Evolutionary conservation across 306 rosid genomes (phyloP).

Genomic region (Castanea sativa): DNA sequence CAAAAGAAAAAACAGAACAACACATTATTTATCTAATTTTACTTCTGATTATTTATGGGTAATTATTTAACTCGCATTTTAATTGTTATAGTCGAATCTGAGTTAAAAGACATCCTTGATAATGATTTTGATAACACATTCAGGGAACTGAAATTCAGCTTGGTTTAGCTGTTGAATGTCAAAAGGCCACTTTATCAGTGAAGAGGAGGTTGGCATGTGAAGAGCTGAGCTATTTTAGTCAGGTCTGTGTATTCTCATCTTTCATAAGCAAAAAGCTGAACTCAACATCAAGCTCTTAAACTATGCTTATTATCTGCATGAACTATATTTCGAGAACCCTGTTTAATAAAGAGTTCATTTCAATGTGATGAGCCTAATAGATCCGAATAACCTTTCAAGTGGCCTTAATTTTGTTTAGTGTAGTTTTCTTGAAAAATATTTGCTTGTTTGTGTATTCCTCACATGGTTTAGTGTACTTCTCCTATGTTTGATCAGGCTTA

Average conservation of each 20-base stretch:
- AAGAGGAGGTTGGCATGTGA: conserved; percentile 98
- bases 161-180: conserved; percentile 90
- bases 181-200: conserved; percentile 74
- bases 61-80: not conserved
- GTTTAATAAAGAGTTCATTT: not conserved
- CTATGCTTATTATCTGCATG: not conserved
- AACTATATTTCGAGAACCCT: conserved; percentile 8
- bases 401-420: not conserved
- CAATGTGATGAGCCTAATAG: not conserved
- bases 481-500: conserved; percentile 56
- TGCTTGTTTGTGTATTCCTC: not conserved
- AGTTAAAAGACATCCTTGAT: not conserved
- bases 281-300: conserved; percentile 6
- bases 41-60: not conserved
- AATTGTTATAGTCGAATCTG: not conserved
- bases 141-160: conserved; percentile 97
- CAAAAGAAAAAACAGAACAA: not conserved
- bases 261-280: not conserved
- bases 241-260: conserved; percentile 43
- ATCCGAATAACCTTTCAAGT: not conserved
- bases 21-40: not conserved
- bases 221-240: conserved; percentile 73
- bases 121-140: conserved; percentile 15
- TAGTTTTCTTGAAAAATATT: not conserved
- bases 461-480: conserved; percentile 10